Evolutionary conservation across 2,329 filamentous ascomycete genomes (phyloP).

Genomic region (Alternaria sp.): DNA sequence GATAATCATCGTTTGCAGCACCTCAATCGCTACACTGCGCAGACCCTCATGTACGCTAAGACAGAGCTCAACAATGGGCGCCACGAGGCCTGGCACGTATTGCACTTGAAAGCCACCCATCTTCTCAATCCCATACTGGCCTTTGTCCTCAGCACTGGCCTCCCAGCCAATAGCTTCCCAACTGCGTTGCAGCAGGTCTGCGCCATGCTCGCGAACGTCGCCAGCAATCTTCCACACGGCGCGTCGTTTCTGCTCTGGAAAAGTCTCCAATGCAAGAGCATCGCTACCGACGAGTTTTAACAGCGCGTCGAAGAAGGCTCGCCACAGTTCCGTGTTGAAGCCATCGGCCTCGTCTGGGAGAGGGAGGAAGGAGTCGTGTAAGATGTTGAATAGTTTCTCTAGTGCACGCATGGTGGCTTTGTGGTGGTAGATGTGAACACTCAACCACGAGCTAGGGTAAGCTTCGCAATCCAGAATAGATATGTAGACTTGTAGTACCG

Average conservation of each 20-base stretch:
- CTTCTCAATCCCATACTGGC: constrained; percentile 78
- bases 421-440: constrained; percentile 91
- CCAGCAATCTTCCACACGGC: constrained; percentile 99
- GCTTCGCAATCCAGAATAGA: constrained; percentile 90
- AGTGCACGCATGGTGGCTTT: constrained; percentile 87
- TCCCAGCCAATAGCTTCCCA: constrained; percentile 99
- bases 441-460: constrained; percentile 89
- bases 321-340: constrained; percentile 95
- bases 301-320: constrained; percentile 87
- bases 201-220: constrained; percentile 90
- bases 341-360: constrained; percentile 88
- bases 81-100: constrained; percentile 91
- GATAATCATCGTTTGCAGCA: constrained; percentile 96
- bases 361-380: constrained; percentile 85
- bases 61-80: constrained; percentile 91
- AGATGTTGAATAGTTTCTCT: constrained; percentile 79
- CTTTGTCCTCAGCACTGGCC: constrained; percentile 78
- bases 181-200: constrained; percentile 80
- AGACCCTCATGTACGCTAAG: constrained; percentile 94
- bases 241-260: constrained; percentile 93
- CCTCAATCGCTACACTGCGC: constrained; percentile 86
- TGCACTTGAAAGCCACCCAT: constrained; percentile 98
- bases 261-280: constrained; percentile 89
- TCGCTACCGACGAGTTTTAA: constrained; percentile 89
- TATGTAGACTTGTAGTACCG: constrained; percentile 82